Conservation (phyloP, 2,329 filamentous ascomycete genomes). For the Colletotrichum filicis region DNA sequence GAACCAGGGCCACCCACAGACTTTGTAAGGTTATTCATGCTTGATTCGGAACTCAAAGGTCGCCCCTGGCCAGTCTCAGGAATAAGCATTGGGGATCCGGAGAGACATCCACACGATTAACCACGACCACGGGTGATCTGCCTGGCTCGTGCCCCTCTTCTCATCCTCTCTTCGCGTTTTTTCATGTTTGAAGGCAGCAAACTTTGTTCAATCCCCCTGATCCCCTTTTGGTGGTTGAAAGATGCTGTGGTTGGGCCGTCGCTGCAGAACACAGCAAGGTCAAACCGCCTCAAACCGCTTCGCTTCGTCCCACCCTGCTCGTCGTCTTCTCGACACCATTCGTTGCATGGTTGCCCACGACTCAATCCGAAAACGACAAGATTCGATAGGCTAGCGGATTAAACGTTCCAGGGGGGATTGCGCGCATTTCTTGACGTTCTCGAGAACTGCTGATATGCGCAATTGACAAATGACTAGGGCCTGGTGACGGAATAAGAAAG, state of each 20-base stretch:
- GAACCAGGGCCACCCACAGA: neutral
- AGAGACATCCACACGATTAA: neutral
- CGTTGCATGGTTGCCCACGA: conserved; percentile 10
- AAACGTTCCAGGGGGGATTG: neutral
- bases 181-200: conserved; percentile 25
- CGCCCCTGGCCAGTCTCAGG: conserved; percentile 22
- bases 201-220: conserved; percentile 11
- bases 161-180: neutral
- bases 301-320: conserved; percentile 16
- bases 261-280: conserved; percentile 25
- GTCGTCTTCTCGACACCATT: conserved; percentile 6
- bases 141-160: conserved; percentile 21
- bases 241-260: neutral
- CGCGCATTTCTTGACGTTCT: neutral
- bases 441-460: conserved; percentile 1
- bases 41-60: conserved; percentile 15
- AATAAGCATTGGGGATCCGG: conserved; percentile 10
- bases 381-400: conserved; percentile 11
- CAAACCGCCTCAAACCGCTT: conserved; percentile 25
- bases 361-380: neutral
- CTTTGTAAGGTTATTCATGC: conserved; percentile 26
- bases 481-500: neutral
- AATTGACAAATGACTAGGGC: conserved; percentile 2
- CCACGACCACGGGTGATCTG: conserved; percentile 15
- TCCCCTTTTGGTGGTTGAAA: neutral